A percentile compares a stretch with the other conserved stretches of the same genome.
phyloP scores from a whole-genome alignment of 805 yeast species.

The Kazachstania africana region DNA sequence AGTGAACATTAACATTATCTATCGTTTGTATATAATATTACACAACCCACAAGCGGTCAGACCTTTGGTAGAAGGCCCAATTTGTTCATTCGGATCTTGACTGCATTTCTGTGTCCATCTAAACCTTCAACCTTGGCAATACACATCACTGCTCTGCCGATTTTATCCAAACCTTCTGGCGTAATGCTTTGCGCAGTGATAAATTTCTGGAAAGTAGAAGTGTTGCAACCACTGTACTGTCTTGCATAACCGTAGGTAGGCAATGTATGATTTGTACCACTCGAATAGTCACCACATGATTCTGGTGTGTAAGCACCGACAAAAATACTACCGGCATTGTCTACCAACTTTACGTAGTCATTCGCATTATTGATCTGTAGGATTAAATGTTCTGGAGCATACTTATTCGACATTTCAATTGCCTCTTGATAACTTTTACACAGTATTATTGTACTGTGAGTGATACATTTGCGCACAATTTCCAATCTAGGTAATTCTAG shows the following conservation, averaged over 20 bases:
- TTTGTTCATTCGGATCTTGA: conserved; percentile 83
- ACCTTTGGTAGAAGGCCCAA: conserved; percentile 41
- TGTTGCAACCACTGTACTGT: conserved; percentile 95
- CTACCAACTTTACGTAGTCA: conserved; percentile 56
- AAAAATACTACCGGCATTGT: conserved; percentile 92
- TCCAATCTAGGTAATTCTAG: conserved; percentile 78
- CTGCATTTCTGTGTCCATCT: conserved; percentile 96
- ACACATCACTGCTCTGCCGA: conserved; percentile 94
- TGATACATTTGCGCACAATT: conserved; percentile 82
- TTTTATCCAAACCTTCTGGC: conserved; percentile 69
- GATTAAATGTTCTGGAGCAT: conserved; percentile 97
- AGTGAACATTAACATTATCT: too few relatives aligned
- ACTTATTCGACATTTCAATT: conserved; percentile 71
- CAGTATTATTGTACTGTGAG: conserved; percentile 73
- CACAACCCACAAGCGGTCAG: too few relatives aligned
- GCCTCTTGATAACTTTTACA: conserved; percentile 71
- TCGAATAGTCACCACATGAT: conserved; percentile 95
- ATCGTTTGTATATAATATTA: too few relatives aligned
- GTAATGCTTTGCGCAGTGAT: conserved; percentile 89
- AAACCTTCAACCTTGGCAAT: conserved; percentile 94
- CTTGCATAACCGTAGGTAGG: conserved; percentile 98
- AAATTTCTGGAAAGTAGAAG: conserved; percentile 89
- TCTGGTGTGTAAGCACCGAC: conserved; percentile 97
- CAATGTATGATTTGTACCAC: conserved; percentile 96
- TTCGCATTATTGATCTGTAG: conserved; percentile 77